phyloP scores from a whole-genome alignment of 805 yeast genomes.

The Metschnikowia arizonensis region DNA sequence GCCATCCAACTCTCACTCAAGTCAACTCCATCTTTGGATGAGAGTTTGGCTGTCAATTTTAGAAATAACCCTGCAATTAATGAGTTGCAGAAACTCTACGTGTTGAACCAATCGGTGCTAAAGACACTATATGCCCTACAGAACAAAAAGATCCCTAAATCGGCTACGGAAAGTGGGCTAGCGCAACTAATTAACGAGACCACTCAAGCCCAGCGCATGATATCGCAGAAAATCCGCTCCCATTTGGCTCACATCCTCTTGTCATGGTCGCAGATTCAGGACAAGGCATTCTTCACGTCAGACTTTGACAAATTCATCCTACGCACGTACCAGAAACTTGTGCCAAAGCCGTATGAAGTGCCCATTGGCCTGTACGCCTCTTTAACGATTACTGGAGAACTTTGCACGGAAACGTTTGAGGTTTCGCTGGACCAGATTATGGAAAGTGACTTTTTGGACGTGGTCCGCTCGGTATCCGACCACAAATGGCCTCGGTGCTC shows the following conservation, averaged over 20 bases:
- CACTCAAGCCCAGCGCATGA: conserved; percentile 19
- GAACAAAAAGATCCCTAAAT: neutral
- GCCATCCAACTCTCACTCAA: neutral
- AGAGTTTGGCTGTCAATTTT: conserved; percentile 16
- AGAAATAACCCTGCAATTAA: conserved; percentile 18
- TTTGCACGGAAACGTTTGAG: conserved; percentile 32
- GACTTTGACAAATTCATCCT: conserved; percentile 24
- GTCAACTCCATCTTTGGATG: conserved; percentile 4
- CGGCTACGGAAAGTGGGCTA: conserved; percentile 3
- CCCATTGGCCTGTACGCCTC: conserved; percentile 16
- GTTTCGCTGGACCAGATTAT: conserved; percentile 14
- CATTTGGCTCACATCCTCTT: conserved; percentile 22
- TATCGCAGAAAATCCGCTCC: conserved; percentile 16
- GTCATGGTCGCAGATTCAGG: conserved; percentile 7
- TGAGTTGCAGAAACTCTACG: conserved; percentile 21
- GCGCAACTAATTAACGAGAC: conserved; percentile 4
- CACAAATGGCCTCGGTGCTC: conserved; percentile 39
- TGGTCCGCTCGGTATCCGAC: conserved; percentile 25
- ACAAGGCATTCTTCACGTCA: conserved; percentile 4
- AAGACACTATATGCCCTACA: conserved; percentile 15
- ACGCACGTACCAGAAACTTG: conserved; percentile 14
- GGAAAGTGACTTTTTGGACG: conserved; percentile 11
- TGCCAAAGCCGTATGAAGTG: conserved; percentile 4
- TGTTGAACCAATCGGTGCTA: conserved; percentile 21
- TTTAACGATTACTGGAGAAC: conserved; percentile 27